Percentiles rank a stretch among this genome's conserved stretches.
These are phyloP conservation scores for Hygrophoropsis aurantiaca DNA, from an alignment of 768 basidiomycete genomes.

Conservation along the genomic window DNA sequence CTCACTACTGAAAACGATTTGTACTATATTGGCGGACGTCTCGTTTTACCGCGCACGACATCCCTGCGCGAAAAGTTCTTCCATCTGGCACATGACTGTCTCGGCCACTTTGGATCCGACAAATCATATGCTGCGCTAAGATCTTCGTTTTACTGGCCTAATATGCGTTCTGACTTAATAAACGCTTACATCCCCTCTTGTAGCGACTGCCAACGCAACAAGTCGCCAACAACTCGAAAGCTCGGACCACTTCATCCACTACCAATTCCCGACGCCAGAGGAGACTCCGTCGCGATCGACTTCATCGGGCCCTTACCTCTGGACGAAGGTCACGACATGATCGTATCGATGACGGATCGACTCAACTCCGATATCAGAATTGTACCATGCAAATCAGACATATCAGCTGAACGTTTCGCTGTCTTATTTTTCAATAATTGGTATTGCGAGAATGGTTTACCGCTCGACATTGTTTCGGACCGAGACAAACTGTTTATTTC, in stretches of 20 bases:
- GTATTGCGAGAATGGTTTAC: constrained; percentile 17
- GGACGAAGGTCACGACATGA: constrained; percentile 27
- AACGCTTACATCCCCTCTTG: constrained; percentile 15
- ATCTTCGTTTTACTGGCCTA: constrained; percentile 22
- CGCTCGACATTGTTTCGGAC: constrained; percentile 17
- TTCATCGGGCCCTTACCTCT: constrained; percentile 36
- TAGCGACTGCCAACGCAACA: constrained; percentile 33
- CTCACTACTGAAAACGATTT: constrained; percentile 8
- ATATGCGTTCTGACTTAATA: constrained; percentile 3
- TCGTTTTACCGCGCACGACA: constrained; percentile 7
- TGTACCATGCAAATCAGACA: background rate
- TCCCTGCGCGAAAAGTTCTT: constrained; percentile 15
- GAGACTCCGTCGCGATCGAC: constrained; percentile 28
- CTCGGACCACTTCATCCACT: constrained; percentile 21
- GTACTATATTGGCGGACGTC: constrained; percentile 18
- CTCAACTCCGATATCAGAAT: constrained; percentile 1
- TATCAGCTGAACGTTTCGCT: background rate
- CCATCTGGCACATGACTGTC: constrained; percentile 25
- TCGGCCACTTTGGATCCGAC: constrained; percentile 35
- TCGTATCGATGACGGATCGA: constrained; percentile 25
- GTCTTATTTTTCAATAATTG: constrained; percentile 10
- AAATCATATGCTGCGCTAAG: constrained; percentile 27
- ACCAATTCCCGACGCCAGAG: constrained; percentile 3
- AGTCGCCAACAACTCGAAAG: constrained; percentile 22
- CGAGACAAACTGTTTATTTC: constrained; percentile 25